These are phyloP conservation scores for Coemansia sp. DNA, from an alignment of 192 early-diverging fungal genomes.

Conservation along the genomic window DNA sequence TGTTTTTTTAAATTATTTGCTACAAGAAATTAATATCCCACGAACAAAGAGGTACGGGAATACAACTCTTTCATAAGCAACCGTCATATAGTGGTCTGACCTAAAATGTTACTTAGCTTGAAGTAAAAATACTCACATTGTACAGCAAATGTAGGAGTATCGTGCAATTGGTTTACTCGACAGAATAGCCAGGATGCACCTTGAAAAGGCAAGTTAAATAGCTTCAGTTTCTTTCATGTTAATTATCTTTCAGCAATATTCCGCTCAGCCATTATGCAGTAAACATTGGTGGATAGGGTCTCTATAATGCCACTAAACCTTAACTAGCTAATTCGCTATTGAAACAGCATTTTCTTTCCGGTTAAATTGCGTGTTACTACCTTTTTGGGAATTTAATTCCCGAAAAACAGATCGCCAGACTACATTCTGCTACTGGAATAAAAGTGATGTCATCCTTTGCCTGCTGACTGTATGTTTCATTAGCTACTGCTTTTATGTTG, in stretches of 20 bases:
- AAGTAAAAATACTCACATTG: background rate
- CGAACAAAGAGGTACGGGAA: background rate
- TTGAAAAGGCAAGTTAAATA: conserved; percentile 38
- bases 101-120: background rate
- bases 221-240: background rate
- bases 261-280: background rate
- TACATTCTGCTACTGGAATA: background rate
- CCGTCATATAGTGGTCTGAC: background rate
- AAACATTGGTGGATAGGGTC: background rate
- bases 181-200: conserved; percentile 29
- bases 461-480: background rate
- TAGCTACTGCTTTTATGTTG: background rate
- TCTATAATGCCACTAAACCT: background rate
- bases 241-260: background rate
- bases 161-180: background rate
- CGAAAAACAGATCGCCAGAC: conserved; percentile 1
- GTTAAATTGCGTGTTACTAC: conserved; percentile 4
- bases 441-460: background rate
- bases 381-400: background rate
- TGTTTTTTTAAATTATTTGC: background rate
- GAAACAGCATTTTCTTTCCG: background rate
- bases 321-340: background rate
- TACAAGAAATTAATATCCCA: background rate
- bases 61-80: background rate
- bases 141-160: background rate